Base-by-base conservation (phyloP, 1,139 yeast species). In the Schwanniomyces etchellsii region DNA sequence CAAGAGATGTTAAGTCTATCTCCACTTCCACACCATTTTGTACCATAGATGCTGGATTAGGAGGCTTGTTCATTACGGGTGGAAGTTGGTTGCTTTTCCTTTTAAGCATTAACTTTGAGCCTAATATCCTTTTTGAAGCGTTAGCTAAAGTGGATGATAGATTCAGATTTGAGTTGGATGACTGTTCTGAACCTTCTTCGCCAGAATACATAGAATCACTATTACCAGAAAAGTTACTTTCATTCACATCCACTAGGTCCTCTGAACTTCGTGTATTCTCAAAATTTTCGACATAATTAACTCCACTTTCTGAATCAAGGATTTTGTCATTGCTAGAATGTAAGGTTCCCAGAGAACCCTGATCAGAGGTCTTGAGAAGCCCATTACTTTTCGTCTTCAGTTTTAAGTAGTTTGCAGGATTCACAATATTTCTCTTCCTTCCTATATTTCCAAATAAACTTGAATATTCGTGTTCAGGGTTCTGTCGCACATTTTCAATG, bases 401-500 rank as follows among this genome's bases (percentile, higher is more conserved):
- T 28, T 51, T 60, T 32, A 49, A 43, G 35, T 52, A 51, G 25
- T 43, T 36, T 14, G 52, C 45, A 17, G 52, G 42, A 26, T 43
- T 42, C 10, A 52, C 58, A 14, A 57, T 52, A 23, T 52, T 57
- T 37, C 62, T 60, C 24, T 73, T 45, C 38, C 65, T 67, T 2
- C 71, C 71, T 5, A 67, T 69, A 32, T 64, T 63, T 36, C 64
- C 64, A 41, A 67, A 67, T 18, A 67, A 52, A 3, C 72, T 70
- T 2, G 65, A 71, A 42, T 67, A 67, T 42, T 67, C 69, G 1
- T 72, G 72, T 32, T 59, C 67, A 21, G 22, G 6, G 13, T 9
- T 9, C 25, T 7, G 25, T 9, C 13, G 7, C 12, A 23, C 7
- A 18, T 7, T 7, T 7, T 18, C n/a, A 18, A n/a, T n/a, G n/a